These are phyloP conservation scores for Wickerhamiella shivajii DNA, from an alignment of 805 yeast genomes.

Conservation along the genomic window DNA sequence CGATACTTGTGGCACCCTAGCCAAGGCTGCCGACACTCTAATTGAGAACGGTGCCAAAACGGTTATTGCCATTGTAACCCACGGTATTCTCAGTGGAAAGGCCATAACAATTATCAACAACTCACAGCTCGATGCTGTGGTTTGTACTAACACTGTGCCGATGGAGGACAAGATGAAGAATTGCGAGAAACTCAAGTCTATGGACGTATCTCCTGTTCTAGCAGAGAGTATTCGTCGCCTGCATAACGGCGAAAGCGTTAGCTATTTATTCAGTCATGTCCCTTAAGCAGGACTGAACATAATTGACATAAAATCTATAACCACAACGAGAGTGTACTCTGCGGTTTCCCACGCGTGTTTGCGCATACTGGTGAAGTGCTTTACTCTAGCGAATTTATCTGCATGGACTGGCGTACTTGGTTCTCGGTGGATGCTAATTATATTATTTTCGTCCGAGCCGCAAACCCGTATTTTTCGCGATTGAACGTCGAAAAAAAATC, in stretches of 20 bases:
- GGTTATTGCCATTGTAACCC: constrained; percentile 91
- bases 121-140: constrained; percentile 55
- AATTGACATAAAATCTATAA: too few relatives aligned
- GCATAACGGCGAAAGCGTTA: constrained; percentile 92
- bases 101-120: constrained; percentile 65
- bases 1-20: constrained; percentile 94
- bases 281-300: too few relatives aligned
- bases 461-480: too few relatives aligned
- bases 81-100: constrained; percentile 81
- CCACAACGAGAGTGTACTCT: too few relatives aligned
- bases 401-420: too few relatives aligned
- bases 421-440: too few relatives aligned
- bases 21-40: constrained; percentile 84
- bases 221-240: constrained; percentile 92
- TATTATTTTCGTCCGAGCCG: too few relatives aligned
- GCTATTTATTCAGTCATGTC: constrained; percentile 48
- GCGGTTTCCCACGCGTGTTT: too few relatives aligned
- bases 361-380: too few relatives aligned
- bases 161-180: constrained; percentile 45
- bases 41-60: constrained; percentile 66
- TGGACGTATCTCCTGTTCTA: constrained; percentile 74
- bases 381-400: too few relatives aligned
- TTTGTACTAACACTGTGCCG: constrained; percentile 92
- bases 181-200: constrained; percentile 56
- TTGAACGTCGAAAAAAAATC: too few relatives aligned